These are phyloP conservation scores for Suillus discolor DNA, from an alignment of 768 basidiomycete species.

Conservation along the genomic window DNA sequence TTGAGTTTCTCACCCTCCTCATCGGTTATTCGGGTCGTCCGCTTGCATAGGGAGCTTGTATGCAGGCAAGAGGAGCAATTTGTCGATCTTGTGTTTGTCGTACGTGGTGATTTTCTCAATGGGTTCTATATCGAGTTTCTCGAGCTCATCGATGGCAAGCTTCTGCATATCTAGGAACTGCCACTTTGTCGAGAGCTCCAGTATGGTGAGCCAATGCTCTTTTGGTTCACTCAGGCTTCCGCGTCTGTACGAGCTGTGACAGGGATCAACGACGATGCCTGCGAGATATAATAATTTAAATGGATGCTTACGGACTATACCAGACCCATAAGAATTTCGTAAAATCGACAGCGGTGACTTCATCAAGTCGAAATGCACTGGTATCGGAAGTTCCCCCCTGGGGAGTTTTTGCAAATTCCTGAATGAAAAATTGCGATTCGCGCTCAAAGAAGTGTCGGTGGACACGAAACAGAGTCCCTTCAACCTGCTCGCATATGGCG, in stretches of 20 bases:
- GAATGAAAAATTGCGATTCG: conserved; percentile 34
- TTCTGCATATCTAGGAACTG: conserved; percentile 49
- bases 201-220: conserved; percentile 55
- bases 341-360: conserved; percentile 40
- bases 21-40: conserved; percentile 49
- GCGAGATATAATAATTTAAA: not conserved
- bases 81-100: conserved; percentile 51
- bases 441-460: conserved; percentile 28
- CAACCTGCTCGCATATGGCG: not conserved
- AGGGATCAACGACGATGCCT: not conserved
- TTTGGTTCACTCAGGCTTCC: conserved; percentile 37
- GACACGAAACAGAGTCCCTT: not conserved
- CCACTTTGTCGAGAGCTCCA: conserved; percentile 58
- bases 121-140: conserved; percentile 45
- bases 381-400: not conserved
- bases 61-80: conserved; percentile 46
- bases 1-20: conserved; percentile 60
- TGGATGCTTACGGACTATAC: conserved; percentile 50
- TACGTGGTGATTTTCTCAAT: conserved; percentile 61
- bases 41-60: conserved; percentile 46
- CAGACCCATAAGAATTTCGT: conserved; percentile 54
- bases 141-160: conserved; percentile 58
- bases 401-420: conserved; percentile 20
- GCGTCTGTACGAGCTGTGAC: conserved; percentile 57
- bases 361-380: conserved; percentile 18